Base-by-base conservation (phyloP, 495 filamentous ascomycete genomes). In the Stereocaulon alpinum region DNA sequence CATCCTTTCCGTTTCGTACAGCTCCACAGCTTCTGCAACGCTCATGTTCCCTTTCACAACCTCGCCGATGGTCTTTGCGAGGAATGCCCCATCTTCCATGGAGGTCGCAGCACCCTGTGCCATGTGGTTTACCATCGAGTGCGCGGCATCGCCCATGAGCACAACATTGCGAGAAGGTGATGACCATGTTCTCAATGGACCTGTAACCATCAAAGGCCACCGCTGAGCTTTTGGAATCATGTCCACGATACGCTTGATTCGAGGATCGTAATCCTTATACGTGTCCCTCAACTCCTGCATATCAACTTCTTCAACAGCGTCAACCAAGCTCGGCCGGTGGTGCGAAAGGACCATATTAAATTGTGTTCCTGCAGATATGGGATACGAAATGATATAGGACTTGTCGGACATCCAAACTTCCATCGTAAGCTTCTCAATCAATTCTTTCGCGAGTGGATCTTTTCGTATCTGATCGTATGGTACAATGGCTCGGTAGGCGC, bases 311-410 rank as follows among this genome's bases (percentile, higher is more conserved):
- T 70, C 60, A 7, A 72, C 67, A 3, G 52, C 37, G 41, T 56
- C 53, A 32, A 76, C 73, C 20, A 60, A 63, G 1, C 55, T 48
- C 12, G 61, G 58, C 2, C 63, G 60, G 22, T 72, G 73, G 66
- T 81, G 78, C 1, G 71, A 75, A 9, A 81, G 69, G 0, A 78
- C 77, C 69, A 79, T 73, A 57, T 81, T 79, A 62, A 79, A 78
- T 6, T 70, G 63, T 45, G 69, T 73, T 3, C 75, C 76, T 9
- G 67, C 70, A 4, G 73, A 72, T 17, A 81, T 79, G 5, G 73
- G 74, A 59, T 80, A 81, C 7, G 73, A 72, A 64, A 81, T 80
- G 22, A 76, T 75, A 62, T 79, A 75, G 5, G 70, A 53, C 12
- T 65, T 56, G 27, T 74, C 68, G 5, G 64, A 60, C 70, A 76